Percentiles rank a stretch among this genome's conserved stretches.
Evolutionary conservation across 2,329 filamentous ascomycete genomes (phyloP).

Genomic region (Fusarium algeriense): DNA sequence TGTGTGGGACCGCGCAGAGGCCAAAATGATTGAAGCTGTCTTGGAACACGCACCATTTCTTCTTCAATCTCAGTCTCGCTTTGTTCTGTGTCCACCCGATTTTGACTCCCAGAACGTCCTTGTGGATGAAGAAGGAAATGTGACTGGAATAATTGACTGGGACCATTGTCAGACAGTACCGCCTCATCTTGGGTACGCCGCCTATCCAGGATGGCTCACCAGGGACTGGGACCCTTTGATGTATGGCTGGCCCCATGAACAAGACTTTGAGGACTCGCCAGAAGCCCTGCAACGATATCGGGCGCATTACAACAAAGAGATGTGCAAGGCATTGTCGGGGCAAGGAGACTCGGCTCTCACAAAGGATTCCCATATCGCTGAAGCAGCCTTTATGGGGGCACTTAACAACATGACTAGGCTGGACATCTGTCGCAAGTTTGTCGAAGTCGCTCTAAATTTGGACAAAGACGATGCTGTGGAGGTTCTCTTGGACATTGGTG

Average conservation of each 20-base stretch:
- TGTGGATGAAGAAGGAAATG: background rate
- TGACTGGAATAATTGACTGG: background rate
- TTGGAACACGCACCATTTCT: background rate
- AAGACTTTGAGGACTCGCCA: background rate
- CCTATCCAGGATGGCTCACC: background rate
- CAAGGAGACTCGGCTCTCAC: background rate
- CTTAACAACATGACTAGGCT: background rate
- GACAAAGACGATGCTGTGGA: background rate
- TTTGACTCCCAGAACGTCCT: conserved; percentile 16
- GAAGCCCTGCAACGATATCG: background rate
- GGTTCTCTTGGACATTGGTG: background rate
- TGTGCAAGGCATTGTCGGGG: background rate
- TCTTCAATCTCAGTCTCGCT: background rate
- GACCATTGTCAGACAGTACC: background rate
- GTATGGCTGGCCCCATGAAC: conserved; percentile 4
- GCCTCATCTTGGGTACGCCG: background rate
- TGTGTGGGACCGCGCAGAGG: background rate
- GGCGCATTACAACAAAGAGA: background rate
- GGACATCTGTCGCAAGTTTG: background rate
- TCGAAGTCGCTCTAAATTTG: background rate
- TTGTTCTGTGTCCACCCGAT: background rate
- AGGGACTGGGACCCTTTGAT: conserved; percentile 12
- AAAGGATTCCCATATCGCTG: background rate
- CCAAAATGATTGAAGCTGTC: background rate
- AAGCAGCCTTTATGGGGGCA: background rate